These are phyloP conservation scores for Podaxis mareebaensis DNA, from an alignment of 768 basidiomycete species.

Conservation along the genomic window DNA sequence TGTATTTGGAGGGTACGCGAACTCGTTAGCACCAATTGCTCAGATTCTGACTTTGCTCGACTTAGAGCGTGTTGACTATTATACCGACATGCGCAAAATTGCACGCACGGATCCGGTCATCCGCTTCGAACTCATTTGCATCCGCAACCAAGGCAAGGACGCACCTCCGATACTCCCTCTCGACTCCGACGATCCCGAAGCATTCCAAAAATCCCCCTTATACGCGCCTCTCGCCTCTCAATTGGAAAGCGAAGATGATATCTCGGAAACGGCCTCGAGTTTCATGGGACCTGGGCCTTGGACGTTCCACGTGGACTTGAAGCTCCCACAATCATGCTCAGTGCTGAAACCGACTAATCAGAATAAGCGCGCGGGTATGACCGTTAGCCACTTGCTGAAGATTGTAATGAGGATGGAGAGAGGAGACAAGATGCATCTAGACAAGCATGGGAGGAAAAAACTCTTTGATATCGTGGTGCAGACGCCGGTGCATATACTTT, in stretches of 20 bases:
- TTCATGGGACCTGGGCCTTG: constrained; percentile 87
- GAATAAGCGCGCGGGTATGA: constrained; percentile 74
- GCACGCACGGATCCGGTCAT: constrained; percentile 68
- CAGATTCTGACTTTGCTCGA: not conserved
- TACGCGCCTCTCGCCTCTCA: constrained; percentile 32
- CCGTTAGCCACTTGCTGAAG: constrained; percentile 76
- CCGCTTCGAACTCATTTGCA: constrained; percentile 59
- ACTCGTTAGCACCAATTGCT: not conserved
- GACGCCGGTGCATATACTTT: constrained; percentile 83
- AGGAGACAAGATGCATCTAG: constrained; percentile 66
- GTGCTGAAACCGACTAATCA: constrained; percentile 77
- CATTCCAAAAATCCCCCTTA: constrained; percentile 67
- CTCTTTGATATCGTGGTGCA: constrained; percentile 87
- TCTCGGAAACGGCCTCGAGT: constrained; percentile 56
- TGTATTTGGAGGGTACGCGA: constrained; percentile 76
- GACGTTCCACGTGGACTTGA: constrained; percentile 70
- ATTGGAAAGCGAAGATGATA: constrained; percentile 47
- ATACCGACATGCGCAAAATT: constrained; percentile 63
- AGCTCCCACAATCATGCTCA: constrained; percentile 65
- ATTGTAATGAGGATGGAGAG: constrained; percentile 81
- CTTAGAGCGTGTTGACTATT: constrained; percentile 82
- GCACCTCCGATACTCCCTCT: constrained; percentile 75
- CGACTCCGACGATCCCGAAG: constrained; percentile 64
- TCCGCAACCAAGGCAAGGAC: constrained; percentile 59
- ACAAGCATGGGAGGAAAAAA: constrained; percentile 75